Evolutionary conservation across 306 rosid species (phyloP).

Genomic region (Prunus campanulata): DNA sequence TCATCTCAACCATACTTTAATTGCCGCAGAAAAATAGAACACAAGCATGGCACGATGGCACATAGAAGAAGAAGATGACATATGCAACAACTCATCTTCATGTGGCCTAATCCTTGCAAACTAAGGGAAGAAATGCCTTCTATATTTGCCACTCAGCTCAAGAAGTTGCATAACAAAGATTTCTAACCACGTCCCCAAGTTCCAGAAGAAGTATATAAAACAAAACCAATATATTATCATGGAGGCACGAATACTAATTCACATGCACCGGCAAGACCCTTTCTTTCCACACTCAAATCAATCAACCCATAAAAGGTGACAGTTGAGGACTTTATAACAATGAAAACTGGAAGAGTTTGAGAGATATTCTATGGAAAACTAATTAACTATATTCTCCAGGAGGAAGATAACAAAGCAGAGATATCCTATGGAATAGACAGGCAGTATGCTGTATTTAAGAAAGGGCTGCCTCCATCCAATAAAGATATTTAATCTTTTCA

Average conservation of each 20-base stretch:
- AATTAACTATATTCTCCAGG: background rate
- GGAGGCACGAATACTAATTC: background rate
- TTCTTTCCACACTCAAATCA: background rate
- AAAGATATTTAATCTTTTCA: background rate
- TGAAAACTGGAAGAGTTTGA: background rate
- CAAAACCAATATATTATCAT: background rate
- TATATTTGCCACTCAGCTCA: background rate
- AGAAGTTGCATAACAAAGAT: background rate
- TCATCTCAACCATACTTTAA: background rate
- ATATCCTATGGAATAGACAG: background rate
- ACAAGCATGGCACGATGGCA: background rate
- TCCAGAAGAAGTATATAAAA: background rate
- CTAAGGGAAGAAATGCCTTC: background rate
- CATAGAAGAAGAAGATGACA: no score
- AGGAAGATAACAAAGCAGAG: background rate
- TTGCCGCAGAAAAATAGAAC: background rate
- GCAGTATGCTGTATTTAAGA: background rate
- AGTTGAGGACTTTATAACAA: background rate
- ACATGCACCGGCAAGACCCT: background rate
- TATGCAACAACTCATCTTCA: background rate
- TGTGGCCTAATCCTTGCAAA: background rate
- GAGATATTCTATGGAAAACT: background rate
- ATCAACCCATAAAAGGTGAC: background rate
- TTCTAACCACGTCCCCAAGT: background rate
- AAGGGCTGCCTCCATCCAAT: constrained; percentile 7